Evolutionary conservation across 495 filamentous ascomycete species (phyloP).

Genomic region (Hypomontagnella monticulosa): DNA sequence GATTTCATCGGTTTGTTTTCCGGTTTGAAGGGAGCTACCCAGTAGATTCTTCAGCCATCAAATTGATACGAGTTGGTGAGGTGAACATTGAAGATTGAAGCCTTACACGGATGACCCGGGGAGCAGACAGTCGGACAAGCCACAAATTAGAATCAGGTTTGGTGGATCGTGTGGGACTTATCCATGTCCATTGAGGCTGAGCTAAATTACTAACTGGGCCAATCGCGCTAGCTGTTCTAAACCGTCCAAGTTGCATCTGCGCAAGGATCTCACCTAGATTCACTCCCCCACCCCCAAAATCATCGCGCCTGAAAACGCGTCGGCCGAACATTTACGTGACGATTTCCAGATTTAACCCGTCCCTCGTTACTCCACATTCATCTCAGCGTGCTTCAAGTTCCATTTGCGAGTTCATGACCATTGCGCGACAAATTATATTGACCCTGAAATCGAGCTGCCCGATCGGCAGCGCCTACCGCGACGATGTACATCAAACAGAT

Average conservation of each 20-base stretch:
- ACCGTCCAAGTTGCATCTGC: too few species aligned
- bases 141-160: neutral
- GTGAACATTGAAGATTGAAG: too few species aligned
- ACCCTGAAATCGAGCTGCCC: conserved; percentile 44
- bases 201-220: too few species aligned
- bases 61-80: too few species aligned
- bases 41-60: too few species aligned
- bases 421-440: conserved; percentile 39
- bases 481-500: conserved; percentile 99
- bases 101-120: too few species aligned
- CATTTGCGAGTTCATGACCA: conserved; percentile 3
- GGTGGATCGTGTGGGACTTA: neutral
- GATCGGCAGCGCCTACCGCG: conserved; percentile 48
- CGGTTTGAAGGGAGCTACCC: too few species aligned
- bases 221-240: too few species aligned
- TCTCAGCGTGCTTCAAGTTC: conserved; percentile 19
- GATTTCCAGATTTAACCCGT: conserved; percentile 18
- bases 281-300: conserved; percentile 31
- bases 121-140: too few species aligned
- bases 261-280: conserved; percentile 3
- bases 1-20: too few species aligned
- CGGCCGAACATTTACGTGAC: conserved; percentile 36
- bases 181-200: neutral
- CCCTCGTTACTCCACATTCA: conserved; percentile 9
- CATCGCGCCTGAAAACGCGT: conserved; percentile 41